A percentile compares a stretch with the other conserved stretches of the same genome.
phyloP scores from a whole-genome alignment of 169 alveolate species.

The Plasmodium vinckei region DNA sequence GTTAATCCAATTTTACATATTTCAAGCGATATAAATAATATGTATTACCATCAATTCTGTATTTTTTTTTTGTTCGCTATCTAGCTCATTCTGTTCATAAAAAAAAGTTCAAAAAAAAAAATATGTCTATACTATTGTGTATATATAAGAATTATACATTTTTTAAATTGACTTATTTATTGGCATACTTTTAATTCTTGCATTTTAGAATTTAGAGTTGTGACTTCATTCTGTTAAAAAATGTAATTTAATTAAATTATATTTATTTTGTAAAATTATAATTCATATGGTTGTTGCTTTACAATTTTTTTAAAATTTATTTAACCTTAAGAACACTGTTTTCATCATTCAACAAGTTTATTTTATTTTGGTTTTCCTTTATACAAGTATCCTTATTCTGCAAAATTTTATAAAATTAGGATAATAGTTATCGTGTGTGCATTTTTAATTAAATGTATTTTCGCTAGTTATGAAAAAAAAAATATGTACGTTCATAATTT shows the following conservation, averaged over 20 bases:
- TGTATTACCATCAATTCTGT: conserved; percentile 18
- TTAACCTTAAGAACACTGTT: conserved; percentile 5
- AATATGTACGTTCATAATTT: no score
- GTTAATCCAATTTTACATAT: no score
- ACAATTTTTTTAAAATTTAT: background rate
- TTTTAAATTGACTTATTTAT: no score
- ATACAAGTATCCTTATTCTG: conserved; percentile 5
- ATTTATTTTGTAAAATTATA: no score
- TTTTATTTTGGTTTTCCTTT: background rate
- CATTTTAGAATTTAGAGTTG: conserved; percentile 14
- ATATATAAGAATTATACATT: no score
- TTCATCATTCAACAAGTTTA: background rate
- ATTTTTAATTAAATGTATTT: background rate
- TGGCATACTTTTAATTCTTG: conserved; percentile 29
- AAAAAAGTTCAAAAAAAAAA: background rate
- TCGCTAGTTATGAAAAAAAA: no score
- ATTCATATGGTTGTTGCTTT: background rate
- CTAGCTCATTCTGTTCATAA: conserved; percentile 10
- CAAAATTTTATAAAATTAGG: background rate
- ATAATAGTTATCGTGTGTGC: background rate
- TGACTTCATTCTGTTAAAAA: conserved; percentile 20
- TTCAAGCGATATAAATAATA: no score
- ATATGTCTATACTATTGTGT: background rate
- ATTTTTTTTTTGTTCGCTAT: conserved; percentile 13
- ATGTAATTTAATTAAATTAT: no score